Conservation (phyloP, 2,329 filamentous ascomycete genomes). For the Knufia fluminis region DNA sequence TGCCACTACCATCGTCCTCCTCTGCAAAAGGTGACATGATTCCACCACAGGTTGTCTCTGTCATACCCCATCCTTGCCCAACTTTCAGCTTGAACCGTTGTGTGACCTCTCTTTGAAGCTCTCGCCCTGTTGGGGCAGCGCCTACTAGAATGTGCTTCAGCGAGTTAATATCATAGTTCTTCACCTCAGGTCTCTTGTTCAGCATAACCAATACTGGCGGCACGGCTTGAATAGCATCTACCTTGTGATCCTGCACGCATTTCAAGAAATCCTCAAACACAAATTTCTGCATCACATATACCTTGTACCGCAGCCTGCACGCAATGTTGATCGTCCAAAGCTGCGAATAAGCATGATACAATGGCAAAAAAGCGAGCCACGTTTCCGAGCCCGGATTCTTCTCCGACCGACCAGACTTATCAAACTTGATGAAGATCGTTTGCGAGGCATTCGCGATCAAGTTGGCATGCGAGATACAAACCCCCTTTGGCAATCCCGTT, state of each 20-base stretch:
- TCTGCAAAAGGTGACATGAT: constrained; percentile 29
- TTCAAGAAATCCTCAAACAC: constrained; percentile 47
- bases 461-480: constrained; percentile 43
- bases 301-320: constrained; percentile 51
- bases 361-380: constrained; percentile 39
- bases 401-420: constrained; percentile 26
- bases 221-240: constrained; percentile 50
- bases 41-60: constrained; percentile 41
- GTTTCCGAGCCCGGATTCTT: constrained; percentile 26
- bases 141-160: constrained; percentile 43
- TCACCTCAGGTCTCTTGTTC: constrained; percentile 47
- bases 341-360: constrained; percentile 40
- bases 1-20: constrained; percentile 39
- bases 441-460: constrained; percentile 47
- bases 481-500: constrained; percentile 45
- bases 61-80: constrained; percentile 47
- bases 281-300: constrained; percentile 57
- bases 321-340: constrained; percentile 46
- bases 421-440: constrained; percentile 45
- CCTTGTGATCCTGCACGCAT: constrained; percentile 41
- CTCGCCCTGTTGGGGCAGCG: constrained; percentile 49
- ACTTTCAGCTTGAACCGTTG: constrained; percentile 43
- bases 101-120: constrained; percentile 44
- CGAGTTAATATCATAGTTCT: constrained; percentile 48
- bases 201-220: constrained; percentile 53